Base-by-base conservation (phyloP, 257 asterid species). In the Lantana camara region DNA sequence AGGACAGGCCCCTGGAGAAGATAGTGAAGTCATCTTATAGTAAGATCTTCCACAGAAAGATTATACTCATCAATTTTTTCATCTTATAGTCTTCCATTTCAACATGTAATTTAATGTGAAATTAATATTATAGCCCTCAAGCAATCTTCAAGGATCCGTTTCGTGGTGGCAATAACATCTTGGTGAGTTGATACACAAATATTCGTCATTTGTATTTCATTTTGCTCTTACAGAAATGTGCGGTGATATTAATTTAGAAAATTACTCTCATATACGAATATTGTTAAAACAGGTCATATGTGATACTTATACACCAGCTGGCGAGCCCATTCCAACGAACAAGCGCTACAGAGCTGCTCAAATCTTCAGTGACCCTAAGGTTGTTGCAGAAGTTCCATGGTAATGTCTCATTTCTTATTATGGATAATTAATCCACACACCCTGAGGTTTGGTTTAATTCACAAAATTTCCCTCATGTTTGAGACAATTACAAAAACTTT, bases 1-100 rank as follows among this genome's bases (percentile, higher is more conserved):
- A 12, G 99, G 99, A 67, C 99, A 93, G 72, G 98, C 98, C 59
- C 97, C 97, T 12, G 98, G 97, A 63, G 95, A 89, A 66, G 98
- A 93, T 23, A 93, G 98, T 82, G 98, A 90, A 93, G 98, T 90
- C 72, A 90, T 93, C 70, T 78, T 93, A 79, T 93, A 93, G 98
- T 93, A 89, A 85, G 84, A 70, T 54, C 67, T 16, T n/a, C 30
- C 49, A 24, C 12, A 21, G n/a, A 29, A 48, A 24, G 21, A 41
- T 27, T 10, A 35, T 60, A 14, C 57, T 50, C 32, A 15, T 1
- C 34, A 24, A 9, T 29, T 9, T 65, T 23, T 37, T 21, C 11
- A 6, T 9, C 0, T 66, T 40, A 13, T 5, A 23, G n/a, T 15
- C 45, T 35, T 35, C 11, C 30, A 9, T 49, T 29, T 35, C 37